Evolutionary conservation across 2,329 filamentous ascomycete species (phyloP).

Genomic region (Rhexocercosporidium sp.): DNA sequence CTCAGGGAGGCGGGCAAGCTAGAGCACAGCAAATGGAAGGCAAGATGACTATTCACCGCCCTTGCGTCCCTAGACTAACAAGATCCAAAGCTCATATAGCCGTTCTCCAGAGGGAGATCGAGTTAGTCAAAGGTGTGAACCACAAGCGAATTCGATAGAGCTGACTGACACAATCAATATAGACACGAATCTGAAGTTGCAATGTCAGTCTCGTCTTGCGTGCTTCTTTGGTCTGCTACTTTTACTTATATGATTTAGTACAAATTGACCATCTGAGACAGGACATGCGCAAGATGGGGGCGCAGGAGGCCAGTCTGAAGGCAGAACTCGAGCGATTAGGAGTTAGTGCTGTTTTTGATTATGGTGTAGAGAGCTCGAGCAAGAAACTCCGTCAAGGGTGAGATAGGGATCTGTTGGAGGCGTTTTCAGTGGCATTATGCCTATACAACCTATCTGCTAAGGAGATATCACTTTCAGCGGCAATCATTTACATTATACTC

Average conservation of each 20-base stretch:
- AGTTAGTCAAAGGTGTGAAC: not conserved
- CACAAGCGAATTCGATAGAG: not conserved
- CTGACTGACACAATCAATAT: not conserved
- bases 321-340: too few species aligned
- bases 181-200: not conserved
- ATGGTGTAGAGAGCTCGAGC: not conserved
- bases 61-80: too few species aligned
- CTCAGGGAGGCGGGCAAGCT: not conserved
- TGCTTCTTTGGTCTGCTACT: not conserved
- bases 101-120: not conserved
- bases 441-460: not conserved
- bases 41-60: not conserved
- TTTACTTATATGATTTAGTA: not conserved
- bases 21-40: not conserved
- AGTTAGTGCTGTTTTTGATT: too few species aligned
- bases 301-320: too few species aligned
- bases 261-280: not conserved
- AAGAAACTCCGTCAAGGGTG: not conserved
- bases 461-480: not conserved
- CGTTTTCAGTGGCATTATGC: not conserved
- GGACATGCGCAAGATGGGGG: not conserved
- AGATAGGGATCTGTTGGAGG: not conserved
- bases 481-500: not conserved
- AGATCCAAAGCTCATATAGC: not conserved
- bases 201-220: not conserved